Evolutionary conservation across 441 rosid species (phyloP), one percentile per base, ranked within the genome.

Genomic region (Omphalea diandra): DNA sequence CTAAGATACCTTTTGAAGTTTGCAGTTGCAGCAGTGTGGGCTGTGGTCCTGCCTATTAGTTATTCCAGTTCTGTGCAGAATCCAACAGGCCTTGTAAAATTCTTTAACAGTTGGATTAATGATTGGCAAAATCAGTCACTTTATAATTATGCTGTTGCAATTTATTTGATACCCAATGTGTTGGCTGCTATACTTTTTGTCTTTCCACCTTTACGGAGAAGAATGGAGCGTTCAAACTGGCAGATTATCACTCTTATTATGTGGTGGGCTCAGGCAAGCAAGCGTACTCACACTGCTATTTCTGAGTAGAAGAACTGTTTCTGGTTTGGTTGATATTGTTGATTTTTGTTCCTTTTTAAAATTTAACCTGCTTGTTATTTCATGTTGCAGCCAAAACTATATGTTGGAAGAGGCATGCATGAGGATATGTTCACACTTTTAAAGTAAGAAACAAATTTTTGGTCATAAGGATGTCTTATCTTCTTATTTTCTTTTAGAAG

Each of bases 221-320:
- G 71, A 43, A 87, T 96, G 94, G 99, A 96, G 84, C 87, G 85
- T 44, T 96, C 99, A 65, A 96, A 93, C 74, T 83, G 82, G 87
- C 81, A 79, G 64, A 86, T 91, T 67, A 58, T 90, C 71, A 93
- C 94, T 70, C 68, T 90, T 66, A 70, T 91, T 70, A 87, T 96
- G 93, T 96, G 99, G 99, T 96, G 99, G 98, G 89, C 99, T 70
- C 99, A 96, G 94, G 99, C 72, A 88, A 85, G 91, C 78, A 76
- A 85, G 91, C 78, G 75, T 74, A 55, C 67, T 52, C 61, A 17
- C 24, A 20, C 29, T 17, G 53, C 56, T 58, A 65, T 40, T 60
- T 63, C 26, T 7, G 33, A 26, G 32, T 63, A 11, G 47, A 31
- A 40, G 36, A 60, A 36, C 56, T 64, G 4, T 38, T 27, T 58